Evolutionary conservation across 352 stramenopile species (phyloP), one percentile per base, ranked within the genome.

Genomic region (Hyaloperonospora brassicae): DNA sequence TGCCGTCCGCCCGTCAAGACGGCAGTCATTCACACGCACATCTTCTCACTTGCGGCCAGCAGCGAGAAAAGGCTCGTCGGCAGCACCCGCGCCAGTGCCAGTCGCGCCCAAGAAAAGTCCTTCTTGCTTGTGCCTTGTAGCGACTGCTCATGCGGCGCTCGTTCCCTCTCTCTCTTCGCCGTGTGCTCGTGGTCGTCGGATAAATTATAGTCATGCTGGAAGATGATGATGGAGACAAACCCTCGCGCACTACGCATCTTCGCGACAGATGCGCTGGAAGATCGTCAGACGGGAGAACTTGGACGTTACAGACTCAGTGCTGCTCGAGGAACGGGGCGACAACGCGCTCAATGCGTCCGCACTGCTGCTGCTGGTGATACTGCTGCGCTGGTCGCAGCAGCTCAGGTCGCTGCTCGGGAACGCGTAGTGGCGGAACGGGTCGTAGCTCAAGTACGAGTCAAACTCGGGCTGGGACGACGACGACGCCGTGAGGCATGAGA

Each of bases 261-360:
- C 80, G 38, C 76, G 78, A 57, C 80, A 91, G 55, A 91, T 91
- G 55, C 78, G 75, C 66, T 87, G 78, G 64, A 91, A 91, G 52
- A 91, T 81, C 23, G 74, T 87, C 50, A 91, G 68, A 12, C 80
- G 78, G 17, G 80, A 91, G 53, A 84, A 80, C 54, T 79, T 85
- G 46, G 72, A 66, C 1, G 55, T 55, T 25, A 68, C 54, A 0
- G 68, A 73, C 42, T 68, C 61, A 5, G 63, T 62, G 36, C 70
- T 75, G 39, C 47, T 57, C 6, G 62, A 48, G 7, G 56, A 70
- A 2, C 68, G 64, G 17, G 76, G 62, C 4, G 70, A 76, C 40
- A 75, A 34, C 0, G 56, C 44, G 50, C 78, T 76, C 5, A 84
- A 47, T 9, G 65, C 63, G 1, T 66, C 55, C 12, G 48, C 57